phyloP scores from a whole-genome alignment of 2,329 filamentous ascomycete genomes.

The Aspergillus clavatus region DNA sequence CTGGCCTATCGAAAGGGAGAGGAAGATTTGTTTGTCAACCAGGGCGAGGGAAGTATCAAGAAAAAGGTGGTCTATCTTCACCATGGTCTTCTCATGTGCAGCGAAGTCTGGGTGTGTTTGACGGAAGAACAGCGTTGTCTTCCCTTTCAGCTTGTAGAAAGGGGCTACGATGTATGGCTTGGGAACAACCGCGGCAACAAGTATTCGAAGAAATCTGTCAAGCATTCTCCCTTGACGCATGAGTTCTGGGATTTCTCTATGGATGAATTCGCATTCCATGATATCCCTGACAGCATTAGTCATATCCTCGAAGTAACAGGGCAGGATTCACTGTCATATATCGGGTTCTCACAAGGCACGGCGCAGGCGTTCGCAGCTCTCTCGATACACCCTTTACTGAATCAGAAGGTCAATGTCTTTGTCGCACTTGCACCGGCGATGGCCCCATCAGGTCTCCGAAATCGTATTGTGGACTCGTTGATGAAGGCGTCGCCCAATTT shows the following conservation, averaged over 20 bases:
- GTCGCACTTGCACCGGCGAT: conserved; percentile 94
- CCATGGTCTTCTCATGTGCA: conserved; percentile 97
- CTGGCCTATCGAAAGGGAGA: conserved; percentile 79
- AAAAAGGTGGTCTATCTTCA: conserved; percentile 93
- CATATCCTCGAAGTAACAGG: conserved; percentile 83
- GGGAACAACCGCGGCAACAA: conserved; percentile 99
- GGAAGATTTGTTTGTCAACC: conserved; percentile 72
- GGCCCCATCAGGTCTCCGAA: conserved; percentile 86
- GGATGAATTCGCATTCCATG: conserved; percentile 95
- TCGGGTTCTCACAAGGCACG: conserved; percentile 95
- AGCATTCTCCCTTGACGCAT: conserved; percentile 65
- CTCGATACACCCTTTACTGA: conserved; percentile 85
- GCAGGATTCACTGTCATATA: conserved; percentile 83
- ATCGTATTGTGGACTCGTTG: conserved; percentile 85
- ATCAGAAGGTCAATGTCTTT: conserved; percentile 91
- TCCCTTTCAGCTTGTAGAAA: conserved; percentile 82
- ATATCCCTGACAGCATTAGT: conserved; percentile 89
- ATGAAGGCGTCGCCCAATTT: conserved; percentile 91
- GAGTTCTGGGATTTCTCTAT: conserved; percentile 98
- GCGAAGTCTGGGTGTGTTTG: conserved; percentile 93
- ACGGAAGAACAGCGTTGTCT: conserved; percentile 81
- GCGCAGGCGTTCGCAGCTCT: conserved; percentile 93
- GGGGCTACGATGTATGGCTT: conserved; percentile 94
- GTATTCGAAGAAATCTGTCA: conserved; percentile 91
- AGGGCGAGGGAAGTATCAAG: conserved; percentile 56